These are phyloP conservation scores for Podaxis pistillaris DNA, from an alignment of 768 basidiomycete genomes.

Conservation along the genomic window DNA sequence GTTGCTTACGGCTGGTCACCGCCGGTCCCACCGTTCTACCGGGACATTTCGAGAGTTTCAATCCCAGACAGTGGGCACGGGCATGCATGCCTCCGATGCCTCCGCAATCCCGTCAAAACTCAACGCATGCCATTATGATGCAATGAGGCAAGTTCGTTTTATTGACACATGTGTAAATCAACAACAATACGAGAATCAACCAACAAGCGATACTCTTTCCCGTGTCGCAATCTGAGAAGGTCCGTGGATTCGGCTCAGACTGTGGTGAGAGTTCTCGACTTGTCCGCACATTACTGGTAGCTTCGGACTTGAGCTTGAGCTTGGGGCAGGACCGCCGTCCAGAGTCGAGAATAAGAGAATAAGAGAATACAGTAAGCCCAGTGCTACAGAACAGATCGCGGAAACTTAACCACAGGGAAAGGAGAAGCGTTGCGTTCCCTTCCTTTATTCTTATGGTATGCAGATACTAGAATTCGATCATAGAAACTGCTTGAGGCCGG, in stretches of 20 bases:
- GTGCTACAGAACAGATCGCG: not conserved
- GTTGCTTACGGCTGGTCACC: not conserved
- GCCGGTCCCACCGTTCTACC: not conserved
- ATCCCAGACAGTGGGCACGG: not conserved
- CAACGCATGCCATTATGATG: too few relatives aligned
- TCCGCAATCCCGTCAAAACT: too few relatives aligned
- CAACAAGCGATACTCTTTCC: not conserved
- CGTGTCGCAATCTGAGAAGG: not conserved
- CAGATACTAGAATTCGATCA: not conserved
- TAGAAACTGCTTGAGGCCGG: not conserved
- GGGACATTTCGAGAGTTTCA: not conserved
- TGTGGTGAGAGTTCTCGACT: not conserved
- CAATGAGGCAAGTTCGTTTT: too few relatives aligned
- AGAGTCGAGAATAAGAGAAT: not conserved
- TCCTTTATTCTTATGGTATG: not conserved
- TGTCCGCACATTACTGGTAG: not conserved
- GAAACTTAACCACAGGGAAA: not conserved
- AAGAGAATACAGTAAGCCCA: not conserved
- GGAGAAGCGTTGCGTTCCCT: not conserved
- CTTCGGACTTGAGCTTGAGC: not conserved
- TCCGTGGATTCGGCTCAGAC: not conserved
- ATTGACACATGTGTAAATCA: too few relatives aligned
- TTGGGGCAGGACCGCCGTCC: not conserved
- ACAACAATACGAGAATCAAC: not conserved
- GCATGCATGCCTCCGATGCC: too few relatives aligned